phyloP scores from a whole-genome alignment of 1,284 basidiomycete species.

The Earliella scabrosa region DNA sequence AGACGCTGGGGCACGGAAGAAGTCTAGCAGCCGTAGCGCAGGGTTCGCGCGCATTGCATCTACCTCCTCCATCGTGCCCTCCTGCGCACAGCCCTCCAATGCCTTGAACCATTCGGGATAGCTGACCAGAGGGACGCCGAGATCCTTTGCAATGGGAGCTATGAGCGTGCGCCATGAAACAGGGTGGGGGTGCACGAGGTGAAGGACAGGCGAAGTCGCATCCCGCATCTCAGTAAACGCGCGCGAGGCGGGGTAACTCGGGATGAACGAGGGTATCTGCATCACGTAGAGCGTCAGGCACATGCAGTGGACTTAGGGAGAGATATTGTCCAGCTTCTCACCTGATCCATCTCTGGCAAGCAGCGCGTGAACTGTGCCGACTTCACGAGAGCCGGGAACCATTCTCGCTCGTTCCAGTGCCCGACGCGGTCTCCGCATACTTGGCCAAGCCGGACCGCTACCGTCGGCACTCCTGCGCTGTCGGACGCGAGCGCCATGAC shows the following conservation, averaged over 20 bases:
- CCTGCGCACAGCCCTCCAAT: slow-evolving; percentile 15
- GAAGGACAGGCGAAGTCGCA: slow-evolving; percentile 20
- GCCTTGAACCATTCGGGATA: slow-evolving; percentile 27
- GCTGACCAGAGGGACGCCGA: slow-evolving; percentile 27
- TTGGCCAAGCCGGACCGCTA: slow-evolving; percentile 47
- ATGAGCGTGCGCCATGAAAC: slow-evolving; percentile 25
- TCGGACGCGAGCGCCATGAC: slow-evolving; percentile 27
- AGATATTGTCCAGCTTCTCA: no score
- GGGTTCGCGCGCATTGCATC: slow-evolving; percentile 23
- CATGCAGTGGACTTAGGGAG: no score
- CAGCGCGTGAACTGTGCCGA: slow-evolving; percentile 32
- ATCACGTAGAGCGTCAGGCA: no score
- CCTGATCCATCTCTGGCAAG: slow-evolving; percentile 31
- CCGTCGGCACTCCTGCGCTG: slow-evolving; percentile 29
- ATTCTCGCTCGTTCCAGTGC: slow-evolving; percentile 47
- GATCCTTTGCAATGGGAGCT: slow-evolving; percentile 17
- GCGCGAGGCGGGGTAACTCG: slow-evolving; percentile 24
- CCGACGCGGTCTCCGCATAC: slow-evolving; percentile 44
- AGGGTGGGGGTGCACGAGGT: slow-evolving; percentile 34
- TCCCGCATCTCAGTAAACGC: slow-evolving; percentile 28
- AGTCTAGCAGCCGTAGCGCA: slow-evolving; percentile 25
- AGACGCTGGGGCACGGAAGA: slow-evolving; percentile 27
- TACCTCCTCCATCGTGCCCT: slow-evolving; percentile 3
- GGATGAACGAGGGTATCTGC: slow-evolving; percentile 30
- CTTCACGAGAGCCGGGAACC: slow-evolving; percentile 47